Base-by-base conservation (phyloP, 495 filamentous ascomycete genomes). In the Penicillium antarcticum region DNA sequence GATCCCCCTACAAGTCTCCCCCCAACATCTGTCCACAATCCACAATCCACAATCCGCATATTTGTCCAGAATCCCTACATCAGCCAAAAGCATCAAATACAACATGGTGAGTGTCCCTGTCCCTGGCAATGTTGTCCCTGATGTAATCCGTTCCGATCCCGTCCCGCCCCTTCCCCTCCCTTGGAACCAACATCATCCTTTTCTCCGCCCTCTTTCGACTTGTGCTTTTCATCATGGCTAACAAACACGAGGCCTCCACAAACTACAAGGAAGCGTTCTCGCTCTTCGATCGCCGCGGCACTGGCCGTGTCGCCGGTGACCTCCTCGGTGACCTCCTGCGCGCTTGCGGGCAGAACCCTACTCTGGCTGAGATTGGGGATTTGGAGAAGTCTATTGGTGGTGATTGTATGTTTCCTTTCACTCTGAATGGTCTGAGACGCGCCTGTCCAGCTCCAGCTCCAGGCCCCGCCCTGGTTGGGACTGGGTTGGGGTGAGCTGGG, bases 251-350 rank as follows among this genome's bases (percentile, higher is more conserved):
- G 92, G 90, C 92, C 76, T 92, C 89, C 47, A 97, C 94, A 69
- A 97, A 98, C 84, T 98, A 97, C 89, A 97, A 97, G 80, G 94
- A 98, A 86, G 94, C 94, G 54, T 98, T 98, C 79, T 89, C 91
- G 43, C 89, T 98, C 65, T 98, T 97, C 80, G 94, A 98, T 78
- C 96, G 96, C 81, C 91, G 94, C 62, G 94, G 95, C 62, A 92
- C 87, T 65, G 89, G 89, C 56, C 91, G 88, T 52, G 94, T 97
- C 59, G 68, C 87, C 9, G 79, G 89, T 68, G 87, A 92, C 49
- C 87, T 85, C 46, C 83, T 98, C 14, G 94, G 94, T 26, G 95
- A 98, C 65, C 82, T 98, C 31, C 83, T 98, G 33, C 87, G 95
- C 61, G 94, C 94, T 8, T 98, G 94, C 66, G 94, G 94, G 1